Evolutionary conservation across 2,329 filamentous ascomycete genomes (phyloP).

Genomic region (Cadophora gregata): DNA sequence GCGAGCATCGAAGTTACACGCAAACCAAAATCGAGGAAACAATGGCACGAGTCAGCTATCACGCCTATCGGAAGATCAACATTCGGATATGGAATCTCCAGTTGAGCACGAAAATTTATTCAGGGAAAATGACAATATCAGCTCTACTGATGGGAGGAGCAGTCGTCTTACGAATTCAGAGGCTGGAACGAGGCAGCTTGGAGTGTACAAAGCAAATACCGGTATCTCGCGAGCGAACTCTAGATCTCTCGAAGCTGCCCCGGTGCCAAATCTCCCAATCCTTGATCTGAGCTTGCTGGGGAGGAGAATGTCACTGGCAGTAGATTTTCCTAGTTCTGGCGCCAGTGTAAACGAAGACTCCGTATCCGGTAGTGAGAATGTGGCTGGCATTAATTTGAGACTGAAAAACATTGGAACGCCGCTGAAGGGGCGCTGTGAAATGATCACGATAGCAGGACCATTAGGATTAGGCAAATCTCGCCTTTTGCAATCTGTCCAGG

Average conservation of each 20-base stretch:
- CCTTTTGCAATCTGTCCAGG: slow-evolving; percentile 66
- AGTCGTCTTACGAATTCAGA: slow-evolving; percentile 40
- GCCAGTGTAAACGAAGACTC: not conserved
- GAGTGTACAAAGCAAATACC: slow-evolving; percentile 24
- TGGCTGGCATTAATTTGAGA: slow-evolving; percentile 4
- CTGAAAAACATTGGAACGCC: slow-evolving; percentile 54
- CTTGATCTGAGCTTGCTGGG: not conserved
- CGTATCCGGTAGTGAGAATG: not conserved
- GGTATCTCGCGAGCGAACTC: not conserved
- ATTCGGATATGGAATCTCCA: slow-evolving; percentile 45
- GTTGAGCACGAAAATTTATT: slow-evolving; percentile 37
- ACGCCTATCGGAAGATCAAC: slow-evolving; percentile 51
- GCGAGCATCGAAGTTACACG: slow-evolving; percentile 65
- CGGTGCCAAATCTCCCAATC: not conserved
- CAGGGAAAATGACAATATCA: slow-evolving; percentile 65
- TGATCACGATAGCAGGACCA: slow-evolving; percentile 65
- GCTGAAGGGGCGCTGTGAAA: slow-evolving; percentile 67
- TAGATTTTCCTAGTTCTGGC: not conserved
- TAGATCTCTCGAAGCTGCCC: not conserved
- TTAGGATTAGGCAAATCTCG: slow-evolving; percentile 69
- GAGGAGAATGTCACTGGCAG: not conserved
- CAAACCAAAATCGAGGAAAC: slow-evolving; percentile 55
- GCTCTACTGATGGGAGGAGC: slow-evolving; percentile 55
- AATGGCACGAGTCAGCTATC: slow-evolving; percentile 59
- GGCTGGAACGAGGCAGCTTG: slow-evolving; percentile 18